Evolutionary conservation across 495 filamentous ascomycete genomes (phyloP), one percentile per base, ranked within the genome.

Genomic region (Cairneyella variabilis): DNA sequence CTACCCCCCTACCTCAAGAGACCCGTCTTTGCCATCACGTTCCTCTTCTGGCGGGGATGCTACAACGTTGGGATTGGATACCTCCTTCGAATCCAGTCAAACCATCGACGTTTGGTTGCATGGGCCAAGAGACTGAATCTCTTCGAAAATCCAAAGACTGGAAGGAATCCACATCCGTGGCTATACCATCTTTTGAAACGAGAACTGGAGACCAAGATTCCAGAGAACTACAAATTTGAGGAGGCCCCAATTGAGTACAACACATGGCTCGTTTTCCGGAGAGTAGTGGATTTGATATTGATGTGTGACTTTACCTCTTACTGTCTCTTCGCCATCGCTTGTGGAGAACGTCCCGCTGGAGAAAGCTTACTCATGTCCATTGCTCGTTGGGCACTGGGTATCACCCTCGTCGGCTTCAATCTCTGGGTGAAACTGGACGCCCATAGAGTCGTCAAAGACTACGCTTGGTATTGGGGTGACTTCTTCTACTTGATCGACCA

Each of bases 401-500:
- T 89, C 48, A 70, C 77, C 16, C 72, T 96, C n/a, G 84, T 98
- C 46, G 76, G 84, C 51, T 97, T 98, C 77, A 98, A 98, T 69
- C 80, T 97, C 16, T 98, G 95, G 95, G 93, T 98, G 49, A 98
- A 98, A 72, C 76, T 98, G 51, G 93, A 98, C 68, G 93, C 93
- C 17, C 93, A 97, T 69, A 76, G 93, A 48, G 93, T 98, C n/a
- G 93, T 98, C 61, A 97, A 97, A 71, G 95, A 98, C 67, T 98
- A 90, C 73, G 93, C 93, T 18, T 98, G 93, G 93, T 98, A 97
- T 71, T 98, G 93, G 93, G 93, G 93, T 48, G 93, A 98, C 64
- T 98, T 97, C 73, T 98, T 98, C 76, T 98, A 89, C 72, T 84
- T 98, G 66, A 90, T 97, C 65, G 95, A 98, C 67, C 90, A 97